Base-by-base conservation (phyloP, 2,329 filamentous ascomycete species). In the Coniochaeta pulveracea region DNA sequence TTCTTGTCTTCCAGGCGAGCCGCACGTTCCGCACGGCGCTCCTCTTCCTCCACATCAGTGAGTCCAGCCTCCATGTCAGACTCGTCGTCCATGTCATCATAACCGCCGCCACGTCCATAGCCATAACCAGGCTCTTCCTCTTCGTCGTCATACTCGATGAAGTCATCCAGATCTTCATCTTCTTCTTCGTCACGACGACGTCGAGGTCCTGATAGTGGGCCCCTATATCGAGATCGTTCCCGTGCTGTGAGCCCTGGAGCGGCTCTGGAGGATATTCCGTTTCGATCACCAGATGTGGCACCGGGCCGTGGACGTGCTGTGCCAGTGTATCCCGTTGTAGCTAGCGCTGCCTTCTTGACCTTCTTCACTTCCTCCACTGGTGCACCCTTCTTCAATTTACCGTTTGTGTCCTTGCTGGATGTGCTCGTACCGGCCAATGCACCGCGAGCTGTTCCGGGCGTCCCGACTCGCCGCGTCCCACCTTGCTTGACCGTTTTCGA, bases 51-150 rank as follows among this genome's bases (percentile, higher is more conserved):
- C 34, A 88, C 72, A 44, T 86, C 81, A 39, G 77, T 78, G 23
- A 80, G 52, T 21, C 80, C 80, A 3, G 80, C 83, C 52, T 86
- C 81, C 79, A 86, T 86, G 45, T 85, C 82, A 5, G 79, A 84
- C 5, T 77, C 81, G 5, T 52, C 80, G 1, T 74, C 77, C 3
- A 62, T 68, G 41, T 82, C 79, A 30, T 63, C 64, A 39, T 70
- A 66, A 5, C 57, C 55, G 19, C 55, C 59, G 6, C 57, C 54
- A 10, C 42, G 52, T 4, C 42, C 46, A 19, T 47, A 37, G 16
- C 44, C 43, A 26, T 47, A 46, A n/a, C 43, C 45, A 9, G 32
- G 45, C 3, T 51, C 55, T 1, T 66, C 62, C 5, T 71, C 69
- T 0, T 74, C 71, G 10, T 74, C 70, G 26, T 75, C 69, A 37